Conservation (phyloP, 257 asterid species). For the Haberlea rhodopensis region DNA sequence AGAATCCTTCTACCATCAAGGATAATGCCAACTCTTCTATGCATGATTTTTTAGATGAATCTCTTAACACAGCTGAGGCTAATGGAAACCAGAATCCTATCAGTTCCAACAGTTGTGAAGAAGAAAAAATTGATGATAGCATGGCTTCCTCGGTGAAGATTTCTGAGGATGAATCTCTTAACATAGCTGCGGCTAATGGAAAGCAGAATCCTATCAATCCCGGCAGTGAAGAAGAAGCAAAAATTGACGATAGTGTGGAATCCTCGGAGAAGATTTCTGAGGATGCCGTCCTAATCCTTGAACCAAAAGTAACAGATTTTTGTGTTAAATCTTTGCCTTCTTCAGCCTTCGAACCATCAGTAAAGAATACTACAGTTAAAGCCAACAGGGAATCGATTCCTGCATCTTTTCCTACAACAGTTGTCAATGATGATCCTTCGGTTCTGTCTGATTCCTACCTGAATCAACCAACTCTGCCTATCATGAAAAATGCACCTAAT, state of each 20-base stretch:
- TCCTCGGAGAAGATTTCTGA: no score
- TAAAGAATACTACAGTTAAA: constrained; percentile 7
- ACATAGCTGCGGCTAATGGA: no score
- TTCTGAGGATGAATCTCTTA: constrained; percentile 18
- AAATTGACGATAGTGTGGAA: no score
- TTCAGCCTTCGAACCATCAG: constrained; percentile 12
- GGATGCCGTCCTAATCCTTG: neutral
- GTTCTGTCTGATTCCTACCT: neutral
- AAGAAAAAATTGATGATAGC: constrained; percentile 9
- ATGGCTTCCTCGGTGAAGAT: constrained; percentile 8
- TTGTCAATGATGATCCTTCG: neutral
- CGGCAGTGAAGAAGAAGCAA: no score
- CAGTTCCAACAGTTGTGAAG: constrained; percentile 23
- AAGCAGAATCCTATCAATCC: no score
- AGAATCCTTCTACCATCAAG: neutral
- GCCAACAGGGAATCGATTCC: constrained; percentile 18
- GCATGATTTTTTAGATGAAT: constrained; percentile 2
- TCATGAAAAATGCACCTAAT: constrained; percentile 10
- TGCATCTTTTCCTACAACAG: constrained; percentile 9
- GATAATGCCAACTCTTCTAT: constrained; percentile 11
- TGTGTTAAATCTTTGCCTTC: constrained; percentile 7
- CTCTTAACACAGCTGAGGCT: constrained; percentile 12
- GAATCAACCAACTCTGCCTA: constrained; percentile 12
- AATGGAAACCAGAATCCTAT: constrained; percentile 19
- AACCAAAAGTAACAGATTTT: constrained; percentile 14